Base-by-base conservation (phyloP, 257 asterid genomes). In the Nemophila menziesii region DNA sequence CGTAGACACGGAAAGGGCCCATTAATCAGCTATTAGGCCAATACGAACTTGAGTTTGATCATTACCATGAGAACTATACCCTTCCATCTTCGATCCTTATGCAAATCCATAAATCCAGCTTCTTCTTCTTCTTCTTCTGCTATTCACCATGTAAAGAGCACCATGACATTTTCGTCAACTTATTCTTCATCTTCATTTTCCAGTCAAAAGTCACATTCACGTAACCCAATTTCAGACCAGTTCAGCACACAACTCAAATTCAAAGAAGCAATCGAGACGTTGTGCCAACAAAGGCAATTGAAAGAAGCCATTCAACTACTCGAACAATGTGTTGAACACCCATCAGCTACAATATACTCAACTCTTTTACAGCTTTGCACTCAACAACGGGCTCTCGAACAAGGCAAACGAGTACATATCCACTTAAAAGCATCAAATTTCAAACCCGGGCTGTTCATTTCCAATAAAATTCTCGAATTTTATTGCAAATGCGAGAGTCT, bases 401-500 rank as follows among this genome's bases (percentile, higher is more conserved):
- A 76, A 44, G 94, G 85, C 5, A 69, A 39, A 33, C 64, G 58
- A 62, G 68, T 82, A 26, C 74, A 64, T 21, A 57, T 49, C 22
- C 79, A 66, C 55, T 62, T 79, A 33, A 71, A 61, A 43, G 40
- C 67, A 20, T 74, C 77, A 0, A 64, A 56, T 33, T 82, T 74
- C 50, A 60, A 49, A 23, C 75, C 85, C 0, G 89, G 89, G 48
- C 11, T 57, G 22, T 72, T 73, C 26, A 57, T 79, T 37, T 76
- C 71, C 17, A 82, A 82, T 61, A 71, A 65, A 55, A 54, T 79
- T 71, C 77, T 83, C 16, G 79, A 71, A 2, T 51, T 83, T 24
- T 79, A 61, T 40, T 69, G 92, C 40, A 83, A 83, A 64, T 79
- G 92, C 33, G 82, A 52, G 51, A 62, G 66, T 13, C 33, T 78